These are phyloP conservation scores for Claviceps sp. DNA, from an alignment of 2,329 filamentous ascomycete species.

Conservation along the genomic window DNA sequence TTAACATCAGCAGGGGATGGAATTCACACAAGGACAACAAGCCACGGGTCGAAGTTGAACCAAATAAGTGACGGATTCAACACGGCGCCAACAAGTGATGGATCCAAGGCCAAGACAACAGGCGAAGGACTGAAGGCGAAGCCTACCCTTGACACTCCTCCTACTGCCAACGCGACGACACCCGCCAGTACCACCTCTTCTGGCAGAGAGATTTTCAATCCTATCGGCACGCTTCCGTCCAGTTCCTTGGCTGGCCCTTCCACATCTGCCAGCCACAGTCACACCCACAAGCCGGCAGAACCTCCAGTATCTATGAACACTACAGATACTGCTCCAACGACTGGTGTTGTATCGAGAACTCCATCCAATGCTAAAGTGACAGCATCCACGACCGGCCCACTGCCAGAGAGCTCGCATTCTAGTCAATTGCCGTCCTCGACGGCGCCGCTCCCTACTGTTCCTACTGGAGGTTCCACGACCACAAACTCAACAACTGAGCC, in stretches of 20 bases:
- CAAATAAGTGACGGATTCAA: background rate
- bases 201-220: slow-evolving; percentile 11
- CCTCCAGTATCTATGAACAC: background rate
- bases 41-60: background rate
- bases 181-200: background rate
- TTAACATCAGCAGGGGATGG: background rate
- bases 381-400: background rate
- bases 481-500: background rate
- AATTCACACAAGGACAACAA: background rate
- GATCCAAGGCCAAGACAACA: background rate
- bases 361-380: background rate
- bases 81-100: background rate
- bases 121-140: background rate
- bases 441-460: background rate
- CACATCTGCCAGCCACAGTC: slow-evolving; percentile 7
- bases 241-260: slow-evolving; percentile 8
- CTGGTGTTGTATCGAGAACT: background rate
- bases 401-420: background rate
- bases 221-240: slow-evolving; percentile 11
- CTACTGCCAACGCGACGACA: slow-evolving; percentile 2
- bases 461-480: background rate
- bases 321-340: background rate
- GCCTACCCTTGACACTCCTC: background rate
- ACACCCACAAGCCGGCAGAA: background rate
- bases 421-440: background rate